Conservation (phyloP, 345 rosid species). For the Noccaea caerulescens region DNA sequence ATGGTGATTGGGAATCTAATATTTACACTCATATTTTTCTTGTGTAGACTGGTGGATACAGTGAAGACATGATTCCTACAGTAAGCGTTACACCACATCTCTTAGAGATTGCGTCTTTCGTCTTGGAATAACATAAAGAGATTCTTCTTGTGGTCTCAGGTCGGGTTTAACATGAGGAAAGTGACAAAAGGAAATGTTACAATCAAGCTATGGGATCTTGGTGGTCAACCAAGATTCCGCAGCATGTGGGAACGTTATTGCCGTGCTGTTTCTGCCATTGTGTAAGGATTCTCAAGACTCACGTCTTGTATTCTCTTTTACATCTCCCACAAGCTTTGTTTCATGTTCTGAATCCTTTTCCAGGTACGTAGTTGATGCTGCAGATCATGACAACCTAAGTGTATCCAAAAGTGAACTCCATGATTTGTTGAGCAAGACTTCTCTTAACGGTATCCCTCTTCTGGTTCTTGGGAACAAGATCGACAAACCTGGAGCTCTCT, state of each 20-base stretch:
- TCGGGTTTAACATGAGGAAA: conserved; percentile 88
- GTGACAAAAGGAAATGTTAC: conserved; percentile 87
- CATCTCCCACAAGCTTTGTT: background rate
- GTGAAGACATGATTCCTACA: conserved; percentile 96
- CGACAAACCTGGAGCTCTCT: conserved; percentile 67
- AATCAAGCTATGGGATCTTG: conserved; percentile 89
- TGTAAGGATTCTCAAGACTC: conserved; percentile 43
- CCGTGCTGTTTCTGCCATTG: conserved; percentile 76
- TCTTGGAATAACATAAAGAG: background rate
- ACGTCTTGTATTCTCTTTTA: background rate
- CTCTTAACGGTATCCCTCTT: conserved; percentile 66
- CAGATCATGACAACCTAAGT: conserved; percentile 63
- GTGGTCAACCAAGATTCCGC: conserved; percentile 78
- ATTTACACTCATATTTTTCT: conserved; percentile 3
- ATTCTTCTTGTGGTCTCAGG: conserved; percentile 46
- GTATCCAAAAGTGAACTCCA: conserved; percentile 73
- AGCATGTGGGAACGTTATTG: conserved; percentile 87
- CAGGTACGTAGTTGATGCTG: conserved; percentile 78
- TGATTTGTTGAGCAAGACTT: conserved; percentile 68
- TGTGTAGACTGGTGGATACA: conserved; percentile 76
- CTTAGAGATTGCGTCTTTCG: background rate
- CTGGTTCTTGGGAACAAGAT: conserved; percentile 77
- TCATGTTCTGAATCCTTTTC: conserved; percentile 18
- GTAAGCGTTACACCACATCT: conserved; percentile 39
- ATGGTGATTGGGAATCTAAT: conserved; percentile 9